Evolutionary conservation across 2,329 filamentous ascomycete genomes (phyloP).

Genomic region (Trichoderma afroharzianum): DNA sequence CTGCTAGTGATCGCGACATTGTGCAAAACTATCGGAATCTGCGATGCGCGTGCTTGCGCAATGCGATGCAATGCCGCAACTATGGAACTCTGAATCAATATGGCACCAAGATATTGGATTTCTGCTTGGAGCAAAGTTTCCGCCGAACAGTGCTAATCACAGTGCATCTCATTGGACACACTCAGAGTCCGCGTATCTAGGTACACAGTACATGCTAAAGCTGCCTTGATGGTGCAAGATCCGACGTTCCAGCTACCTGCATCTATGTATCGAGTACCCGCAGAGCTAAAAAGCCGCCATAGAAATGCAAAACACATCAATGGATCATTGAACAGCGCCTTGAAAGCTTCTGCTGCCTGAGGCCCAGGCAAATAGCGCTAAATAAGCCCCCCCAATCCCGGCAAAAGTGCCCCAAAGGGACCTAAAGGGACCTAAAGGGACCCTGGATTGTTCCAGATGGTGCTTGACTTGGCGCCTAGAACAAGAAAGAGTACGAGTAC

Average conservation of each 20-base stretch:
- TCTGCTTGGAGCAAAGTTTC: background rate
- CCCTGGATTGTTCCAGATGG: conserved; percentile 14
- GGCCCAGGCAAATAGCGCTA: background rate
- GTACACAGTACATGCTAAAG: background rate
- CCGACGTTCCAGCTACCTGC: background rate
- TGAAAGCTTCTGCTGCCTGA: background rate
- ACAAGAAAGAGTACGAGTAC: background rate
- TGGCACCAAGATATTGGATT: conserved; percentile 5
- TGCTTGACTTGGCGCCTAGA: background rate
- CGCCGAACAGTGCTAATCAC: background rate
- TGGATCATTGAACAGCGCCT: background rate
- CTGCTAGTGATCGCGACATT: conserved; percentile 35
- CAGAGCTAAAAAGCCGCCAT: background rate
- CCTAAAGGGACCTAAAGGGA: background rate
- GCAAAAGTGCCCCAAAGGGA: background rate
- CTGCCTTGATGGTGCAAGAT: too few relatives aligned
- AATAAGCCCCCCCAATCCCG: background rate
- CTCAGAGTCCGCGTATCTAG: background rate
- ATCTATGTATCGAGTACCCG: background rate
- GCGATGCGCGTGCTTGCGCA: conserved; percentile 11
- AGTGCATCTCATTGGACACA: background rate
- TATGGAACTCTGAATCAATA: background rate
- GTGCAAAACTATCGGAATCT: background rate
- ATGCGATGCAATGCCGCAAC: background rate
- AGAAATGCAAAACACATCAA: conserved; percentile 7